Conservation (phyloP, 805 yeast species). For the Kuraishia cidri region DNA sequence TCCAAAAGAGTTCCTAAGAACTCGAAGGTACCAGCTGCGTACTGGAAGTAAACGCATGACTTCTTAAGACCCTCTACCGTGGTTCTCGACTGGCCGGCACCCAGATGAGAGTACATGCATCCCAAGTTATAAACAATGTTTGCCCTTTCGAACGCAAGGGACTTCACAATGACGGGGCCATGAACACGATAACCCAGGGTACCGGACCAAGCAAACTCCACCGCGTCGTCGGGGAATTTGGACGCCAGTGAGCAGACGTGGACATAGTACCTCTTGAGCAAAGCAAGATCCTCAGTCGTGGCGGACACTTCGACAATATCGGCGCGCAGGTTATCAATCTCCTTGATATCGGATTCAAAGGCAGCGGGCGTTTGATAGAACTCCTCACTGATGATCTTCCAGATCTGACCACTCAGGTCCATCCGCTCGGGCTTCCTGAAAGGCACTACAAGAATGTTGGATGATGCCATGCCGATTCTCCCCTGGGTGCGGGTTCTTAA, state of each 20-base stretch:
- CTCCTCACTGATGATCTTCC: conserved; percentile 28
- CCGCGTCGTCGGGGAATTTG: conserved; percentile 58
- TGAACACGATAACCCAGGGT: conserved; percentile 49
- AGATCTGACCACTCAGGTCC: conserved; percentile 17
- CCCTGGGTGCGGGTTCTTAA: no score
- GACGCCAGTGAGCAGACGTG: conserved; percentile 31
- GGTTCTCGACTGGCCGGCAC: conserved; percentile 31
- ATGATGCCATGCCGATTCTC: no score
- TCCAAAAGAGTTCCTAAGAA: conserved; percentile 13
- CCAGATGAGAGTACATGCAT: conserved; percentile 50
- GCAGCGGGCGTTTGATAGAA: conserved; percentile 23
- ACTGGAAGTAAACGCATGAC: conserved; percentile 58
- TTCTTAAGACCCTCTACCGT: conserved; percentile 48
- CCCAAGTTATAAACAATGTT: conserved; percentile 67
- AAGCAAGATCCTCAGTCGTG: conserved; percentile 23
- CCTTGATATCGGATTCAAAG: conserved; percentile 21
- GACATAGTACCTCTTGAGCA: conserved; percentile 35
- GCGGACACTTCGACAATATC: conserved; percentile 18
- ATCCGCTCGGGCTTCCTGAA: not conserved
- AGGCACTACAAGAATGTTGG: not conserved
- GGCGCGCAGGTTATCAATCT: conserved; percentile 34
- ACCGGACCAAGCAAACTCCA: conserved; percentile 66
- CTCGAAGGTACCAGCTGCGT: conserved; percentile 61
- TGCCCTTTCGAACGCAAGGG: conserved; percentile 50
- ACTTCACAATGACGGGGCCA: conserved; percentile 33